phyloP scores from a whole-genome alignment of 306 rosid species.

The Ammopiptanthus mongolicus region DNA sequence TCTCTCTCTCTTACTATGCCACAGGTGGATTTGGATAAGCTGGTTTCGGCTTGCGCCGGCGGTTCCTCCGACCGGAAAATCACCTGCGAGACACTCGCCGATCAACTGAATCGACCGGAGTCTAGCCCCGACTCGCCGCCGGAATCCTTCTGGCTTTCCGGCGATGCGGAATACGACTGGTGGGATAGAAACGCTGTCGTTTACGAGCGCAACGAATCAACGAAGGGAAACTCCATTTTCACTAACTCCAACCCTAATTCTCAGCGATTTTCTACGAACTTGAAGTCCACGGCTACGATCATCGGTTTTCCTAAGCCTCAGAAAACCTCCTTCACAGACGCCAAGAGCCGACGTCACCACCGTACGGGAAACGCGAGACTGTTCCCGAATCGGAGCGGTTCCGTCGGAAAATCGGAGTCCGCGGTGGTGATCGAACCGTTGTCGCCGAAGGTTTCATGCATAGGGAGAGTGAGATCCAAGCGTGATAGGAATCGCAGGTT shows the following conservation, averaged over 20 bases:
- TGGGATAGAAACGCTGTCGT: constrained; percentile 81
- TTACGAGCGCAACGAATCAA: constrained; percentile 71
- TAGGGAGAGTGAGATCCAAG: constrained; percentile 90
- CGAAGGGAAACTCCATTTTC: constrained; percentile 52
- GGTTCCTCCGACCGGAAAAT: constrained; percentile 57
- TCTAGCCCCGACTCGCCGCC: constrained; percentile 62
- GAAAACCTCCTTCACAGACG: constrained; percentile 52
- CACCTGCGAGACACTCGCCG: constrained; percentile 51
- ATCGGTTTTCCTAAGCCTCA: constrained; percentile 83
- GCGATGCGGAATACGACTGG: constrained; percentile 84
- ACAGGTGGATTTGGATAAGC: constrained; percentile 75
- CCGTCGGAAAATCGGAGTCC: constrained; percentile 51
- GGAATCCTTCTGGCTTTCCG: constrained; percentile 84
- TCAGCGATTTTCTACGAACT: constrained; percentile 60
- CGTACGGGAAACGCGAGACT: constrained; percentile 41
- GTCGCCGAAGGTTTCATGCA: constrained; percentile 95
- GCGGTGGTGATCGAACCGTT: constrained; percentile 58
- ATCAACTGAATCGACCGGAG: constrained; percentile 13
- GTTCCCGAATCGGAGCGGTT: constrained; percentile 67
- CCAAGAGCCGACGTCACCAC: constrained; percentile 42
- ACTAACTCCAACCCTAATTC: constrained; percentile 56
- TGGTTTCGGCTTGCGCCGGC: constrained; percentile 74
- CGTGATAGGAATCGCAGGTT: constrained; percentile 54
- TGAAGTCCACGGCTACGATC: constrained; percentile 67
- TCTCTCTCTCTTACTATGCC: constrained; percentile 42